Evolutionary conservation across 1,139 yeast species (phyloP), one percentile per base, ranked within the genome.

Genomic region (Lizanozyma gosingica): DNA sequence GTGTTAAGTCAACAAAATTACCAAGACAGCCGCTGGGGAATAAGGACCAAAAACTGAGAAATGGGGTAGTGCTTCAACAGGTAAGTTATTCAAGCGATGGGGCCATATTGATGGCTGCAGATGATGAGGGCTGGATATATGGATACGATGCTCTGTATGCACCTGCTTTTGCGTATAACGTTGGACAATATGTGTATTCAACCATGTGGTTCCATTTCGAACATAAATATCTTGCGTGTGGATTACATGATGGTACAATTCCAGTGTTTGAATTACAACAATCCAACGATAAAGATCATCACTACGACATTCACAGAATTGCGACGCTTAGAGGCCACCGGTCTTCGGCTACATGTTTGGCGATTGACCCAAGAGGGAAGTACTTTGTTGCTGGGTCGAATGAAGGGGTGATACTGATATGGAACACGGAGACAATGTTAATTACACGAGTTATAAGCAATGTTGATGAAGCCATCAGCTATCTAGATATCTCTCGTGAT

Each of bases 401-500:
- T 40, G 92, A 83, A 51, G 92, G 92, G 4, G 70, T 78, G 27
- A 72, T 82, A n/a, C 69, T 80, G 17, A 40, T 80, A 11, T 83
- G 88, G 86, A 65, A 67, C 36, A 55, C 76, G 4, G 45, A 57
- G 2, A 65, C 71, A 15, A 60, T 81, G 60, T 60, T 71, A 18
- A 69, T 78, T 40, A 49, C 56, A 16, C 55, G 57, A 33, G 71
- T 76, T 0, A 59, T 80, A 14, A 56, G 71, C 27, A 64, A 62
- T 38, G 59, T 76, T 3, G 81, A 80, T 53, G 76, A 74, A 49
- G 65, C 78, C 1, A 60, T 78, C 3, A 54, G 67, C 1, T 52
- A 64, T 8, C 49, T 78, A n/a, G 73, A 64, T 40, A 49, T 67
- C 4, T 66, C 71, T 35, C 50, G 65, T 39, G 76, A 74, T 46